Percentiles rank a stretch among this genome's conserved stretches.
Evolutionary conservation across 129 eudicot species (phyloP).

Genomic region (Helichrysum umbraculigerum): DNA sequence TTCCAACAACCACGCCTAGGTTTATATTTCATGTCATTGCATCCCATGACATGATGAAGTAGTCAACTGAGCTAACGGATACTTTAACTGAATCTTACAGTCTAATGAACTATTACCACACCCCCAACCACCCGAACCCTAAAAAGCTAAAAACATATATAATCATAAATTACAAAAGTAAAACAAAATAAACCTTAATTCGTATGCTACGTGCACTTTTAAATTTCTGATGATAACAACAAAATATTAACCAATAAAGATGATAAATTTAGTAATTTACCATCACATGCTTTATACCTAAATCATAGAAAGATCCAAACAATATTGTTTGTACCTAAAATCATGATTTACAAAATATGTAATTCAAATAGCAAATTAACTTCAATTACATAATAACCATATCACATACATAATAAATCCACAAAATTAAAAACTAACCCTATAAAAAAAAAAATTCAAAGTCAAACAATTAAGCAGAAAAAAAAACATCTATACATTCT

Average conservation of each 20-base stretch:
- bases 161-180: background rate
- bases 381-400: background rate
- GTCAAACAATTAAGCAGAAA: conserved; percentile 24
- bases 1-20: background rate
- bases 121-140: conserved; percentile 29
- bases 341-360: background rate
- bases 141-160: background rate
- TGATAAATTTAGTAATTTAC: background rate
- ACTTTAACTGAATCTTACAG: background rate
- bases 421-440: conserved; percentile 1
- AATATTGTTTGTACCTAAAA: background rate
- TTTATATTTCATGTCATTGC: background rate
- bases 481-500: conserved; percentile 23
- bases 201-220: conserved; percentile 5
- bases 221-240: background rate
- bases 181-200: background rate
- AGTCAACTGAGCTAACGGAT: background rate
- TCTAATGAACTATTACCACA: conserved; percentile 13
- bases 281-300: conserved; percentile 12
- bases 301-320: conserved; percentile 7
- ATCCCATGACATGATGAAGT: background rate
- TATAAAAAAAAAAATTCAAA: conserved; percentile 20
- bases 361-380: background rate
- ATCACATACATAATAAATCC: background rate
- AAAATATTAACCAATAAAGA: conserved; percentile 1